phyloP scores from a whole-genome alignment of 1,284 basidiomycete species.

The Ceratobasidium sp. region DNA sequence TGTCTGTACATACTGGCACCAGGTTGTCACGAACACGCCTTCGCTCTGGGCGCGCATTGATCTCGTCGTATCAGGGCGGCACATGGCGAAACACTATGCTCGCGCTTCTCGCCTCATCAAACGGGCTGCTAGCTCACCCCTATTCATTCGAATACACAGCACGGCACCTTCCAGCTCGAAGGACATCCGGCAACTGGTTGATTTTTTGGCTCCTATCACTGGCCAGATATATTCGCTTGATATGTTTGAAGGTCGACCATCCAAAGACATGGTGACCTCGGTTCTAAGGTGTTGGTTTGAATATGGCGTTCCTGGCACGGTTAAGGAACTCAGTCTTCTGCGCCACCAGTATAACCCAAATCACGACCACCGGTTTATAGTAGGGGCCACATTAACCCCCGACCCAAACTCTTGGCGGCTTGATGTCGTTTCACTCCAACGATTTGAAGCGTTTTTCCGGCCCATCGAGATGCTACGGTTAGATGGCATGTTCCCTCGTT shows the following conservation, averaged over 20 bases:
- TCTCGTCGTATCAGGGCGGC: background rate
- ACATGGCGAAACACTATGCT: background rate
- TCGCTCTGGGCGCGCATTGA: conserved; percentile 20
- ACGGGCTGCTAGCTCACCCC: too few relatives aligned
- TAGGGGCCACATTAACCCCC: background rate
- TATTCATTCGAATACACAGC: background rate
- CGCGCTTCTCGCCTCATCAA: background rate
- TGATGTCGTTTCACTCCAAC: background rate
- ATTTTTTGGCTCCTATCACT: background rate
- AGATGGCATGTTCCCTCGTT: background rate
- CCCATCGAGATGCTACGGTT: background rate
- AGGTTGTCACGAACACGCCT: background rate
- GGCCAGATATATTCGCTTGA: background rate
- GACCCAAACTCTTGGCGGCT: background rate
- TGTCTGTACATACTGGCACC: conserved; percentile 16
- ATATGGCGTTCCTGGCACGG: background rate
- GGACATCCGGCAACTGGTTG: background rate
- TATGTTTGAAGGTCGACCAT: too few relatives aligned
- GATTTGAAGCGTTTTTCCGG: background rate
- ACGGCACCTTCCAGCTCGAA: background rate
- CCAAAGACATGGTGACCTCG: background rate
- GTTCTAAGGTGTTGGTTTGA: background rate
- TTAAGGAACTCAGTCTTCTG: background rate
- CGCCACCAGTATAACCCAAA: background rate
- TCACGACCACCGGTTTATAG: too few relatives aligned